Evolutionary conservation across 805 yeast genomes (phyloP), one percentile per base, ranked within the genome.

Genomic region (Ogataea ganodermae): DNA sequence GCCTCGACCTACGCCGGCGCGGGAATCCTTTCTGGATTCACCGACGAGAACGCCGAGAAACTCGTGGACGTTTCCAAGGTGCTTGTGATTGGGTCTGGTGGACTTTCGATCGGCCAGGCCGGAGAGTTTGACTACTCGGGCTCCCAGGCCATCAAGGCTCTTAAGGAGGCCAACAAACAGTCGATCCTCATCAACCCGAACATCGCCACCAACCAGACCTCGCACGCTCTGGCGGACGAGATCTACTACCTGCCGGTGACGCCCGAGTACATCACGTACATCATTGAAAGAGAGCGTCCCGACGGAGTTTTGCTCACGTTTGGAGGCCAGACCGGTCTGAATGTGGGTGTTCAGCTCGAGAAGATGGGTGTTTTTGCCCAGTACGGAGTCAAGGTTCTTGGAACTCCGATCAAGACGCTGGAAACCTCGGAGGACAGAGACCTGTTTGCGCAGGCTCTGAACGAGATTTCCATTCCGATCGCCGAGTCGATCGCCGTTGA

Each of bases 401-500:
- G 99, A 60, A 94, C 99, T 48, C 99, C 98, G 49, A 94, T 94
- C 67, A 81, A 86, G 67, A 94, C 99, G 43, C 78, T 94, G 63
- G 96, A 89, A 67, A 91, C 97, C 33, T 88, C 97, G 14, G 99
- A 94, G 72, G 99, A 94, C 71, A 87, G 99, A 74, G 99, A 94
- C 52, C 74, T 94, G 61, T 94, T 94, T 61, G 92, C 98, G 27
- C 84, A 86, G 70, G 98, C 99, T 30, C 77, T 94, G 69, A 89
- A 90, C 60, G 97, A 94, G 72, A 94, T 94, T 60, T 74, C 91
- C 62, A 92, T 92, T 62, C 98, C 98, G 50, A 91, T 89, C 67
- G 99, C 99, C 41, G 95, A 89, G 71, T 91, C 97, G 13, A 81
- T 90, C 65, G 98, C 99, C 46, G 97, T 92, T 52, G 92, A 86